Evolutionary conservation across 2,329 filamentous ascomycete genomes (phyloP), one percentile per base, ranked within the genome.

Genomic region (Botryosphaeria agaves): DNA sequence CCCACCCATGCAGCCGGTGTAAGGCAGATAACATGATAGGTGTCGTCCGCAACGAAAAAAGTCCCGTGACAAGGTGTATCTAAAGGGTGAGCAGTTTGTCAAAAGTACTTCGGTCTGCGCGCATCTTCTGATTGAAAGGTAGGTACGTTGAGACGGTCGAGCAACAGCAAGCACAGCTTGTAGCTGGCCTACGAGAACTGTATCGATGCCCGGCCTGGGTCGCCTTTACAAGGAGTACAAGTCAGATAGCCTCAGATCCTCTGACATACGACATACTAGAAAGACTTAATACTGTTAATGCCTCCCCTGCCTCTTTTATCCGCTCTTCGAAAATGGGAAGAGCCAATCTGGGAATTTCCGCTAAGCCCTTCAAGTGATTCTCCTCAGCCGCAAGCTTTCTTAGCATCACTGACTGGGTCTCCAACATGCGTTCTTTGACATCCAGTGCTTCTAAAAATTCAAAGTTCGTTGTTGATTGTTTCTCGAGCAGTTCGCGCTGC

Each of bases 141-240:
- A 72, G 68, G 38, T 72, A 72, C 37, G 69, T 75, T 18, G 71
- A 76, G 48, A 72, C 74, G 68, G 61, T 76, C 29, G 71, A 76
- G 43, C 69, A 72, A 43, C 70, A 76, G 55, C 71, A 75, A 48
- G 48, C 55, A 14, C 70, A 72, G 52, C 57, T 76, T 4, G 69
- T 75, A 18, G 54, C 64, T 32, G 71, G 67, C 26, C 57, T 75
- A 5, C 67, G 71, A 44, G 66, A 72, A 46, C 53, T 74, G 27
- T 75, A 75, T 48, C 60, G 56, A 37, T 37, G 57, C 57, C 25
- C 75, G 71, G 71, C 57, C 57, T 7, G 69, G 69, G 20, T 49
- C 59, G 9, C 56, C 57, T 9, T 47, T 75, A 34, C 59, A 61
- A 38, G 61, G 66, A 38, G 47, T 55, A 32, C 41, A 53, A n/a